These are phyloP conservation scores for Lepidium aucheri DNA, from an alignment of 345 rosid species.

Conservation along the genomic window DNA sequence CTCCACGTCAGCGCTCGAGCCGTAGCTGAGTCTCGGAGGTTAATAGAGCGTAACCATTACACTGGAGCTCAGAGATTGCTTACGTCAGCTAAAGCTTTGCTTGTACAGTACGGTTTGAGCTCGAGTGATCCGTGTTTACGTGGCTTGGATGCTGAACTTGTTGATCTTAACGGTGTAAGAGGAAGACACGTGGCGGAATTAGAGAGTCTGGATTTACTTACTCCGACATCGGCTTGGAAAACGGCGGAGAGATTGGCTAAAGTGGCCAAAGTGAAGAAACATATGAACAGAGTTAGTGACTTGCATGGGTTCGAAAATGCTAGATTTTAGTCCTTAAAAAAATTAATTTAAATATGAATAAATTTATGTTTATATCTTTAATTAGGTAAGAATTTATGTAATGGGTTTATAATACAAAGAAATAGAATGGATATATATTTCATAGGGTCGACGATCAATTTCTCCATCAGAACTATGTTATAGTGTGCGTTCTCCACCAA, in stretches of 20 bases:
- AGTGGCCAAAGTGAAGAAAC: slow-evolving; percentile 81
- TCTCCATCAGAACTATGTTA: no score
- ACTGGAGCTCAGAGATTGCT: slow-evolving; percentile 55
- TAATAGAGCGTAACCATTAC: slow-evolving; percentile 43
- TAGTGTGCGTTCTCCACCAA: no score
- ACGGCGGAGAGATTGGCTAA: slow-evolving; percentile 89
- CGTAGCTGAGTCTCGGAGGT: slow-evolving; percentile 61
- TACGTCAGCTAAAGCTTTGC: slow-evolving; percentile 62
- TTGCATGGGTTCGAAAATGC: slow-evolving; percentile 96
- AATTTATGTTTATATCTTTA: not conserved
- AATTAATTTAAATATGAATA: not conserved
- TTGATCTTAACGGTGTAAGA: slow-evolving; percentile 41
- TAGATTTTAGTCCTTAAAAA: slow-evolving; percentile 45
- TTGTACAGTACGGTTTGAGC: slow-evolving; percentile 39
- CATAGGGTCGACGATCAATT: no score
- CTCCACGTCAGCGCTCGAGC: slow-evolving; percentile 77
- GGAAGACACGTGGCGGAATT: slow-evolving; percentile 17
- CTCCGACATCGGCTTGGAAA: slow-evolving; percentile 93
- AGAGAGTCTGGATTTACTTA: slow-evolving; percentile 46
- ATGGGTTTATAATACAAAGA: slow-evolving; percentile 7
- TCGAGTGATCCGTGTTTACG: slow-evolving; percentile 44
- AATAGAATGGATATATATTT: not conserved
- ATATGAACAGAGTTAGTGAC: slow-evolving; percentile 88
- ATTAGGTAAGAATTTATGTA: slow-evolving; percentile 13
- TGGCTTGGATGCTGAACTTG: slow-evolving; percentile 57